Evolutionary conservation across 2,329 filamentous ascomycete genomes (phyloP), one percentile per base, ranked within the genome.

Genomic region (Fusarium duplospermum): DNA sequence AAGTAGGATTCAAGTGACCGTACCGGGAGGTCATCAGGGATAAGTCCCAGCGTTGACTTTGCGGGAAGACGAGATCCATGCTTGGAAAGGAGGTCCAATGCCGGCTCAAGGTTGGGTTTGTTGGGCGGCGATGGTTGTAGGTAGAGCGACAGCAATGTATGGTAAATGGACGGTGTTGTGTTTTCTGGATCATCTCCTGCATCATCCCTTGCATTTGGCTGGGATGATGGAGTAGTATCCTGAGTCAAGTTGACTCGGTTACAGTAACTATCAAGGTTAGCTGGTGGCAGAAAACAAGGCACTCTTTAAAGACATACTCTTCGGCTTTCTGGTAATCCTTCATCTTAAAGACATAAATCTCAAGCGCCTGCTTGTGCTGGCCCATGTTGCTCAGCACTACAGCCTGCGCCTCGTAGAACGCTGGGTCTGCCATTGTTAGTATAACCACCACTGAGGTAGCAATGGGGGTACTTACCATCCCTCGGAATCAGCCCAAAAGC

Each of bases 311-410:
- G 56, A 87, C 91, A 71, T 85, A 98, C 92, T 98, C 94, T 88
- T 99, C 96, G 35, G 96, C 96, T 83, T 98, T 98, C 14, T 85
- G 86, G 72, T 94, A 96, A 81, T 98, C 93, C 75, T 93, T 86
- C 82, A 99, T 90, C 82, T 96, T 96, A 84, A 98, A 99, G 31
- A 98, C 96, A 81, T 98, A 99, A 62, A 99, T 98, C 80, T 96
- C 93, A n/a, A 99, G 86, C 0, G 96, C 96, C 83, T 98, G 95
- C 80, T 94, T 95, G 84, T 99, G 95, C 77, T 96, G 93, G 8
- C 94, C 94, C 94, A 98, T 98, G 77, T 96, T 97, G 82, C 94
- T 95, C 42, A 98, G 89, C 22, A 98, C 92, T 52, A 98, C 92
- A 8, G 96, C 96, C 70, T 96, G 92, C 2, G 94, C 91, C 81